Percentiles rank a stretch among this genome's conserved stretches.
Conservation (phyloP, 495 filamentous ascomycete genomes). For the Podospora fimiseda region DNA sequence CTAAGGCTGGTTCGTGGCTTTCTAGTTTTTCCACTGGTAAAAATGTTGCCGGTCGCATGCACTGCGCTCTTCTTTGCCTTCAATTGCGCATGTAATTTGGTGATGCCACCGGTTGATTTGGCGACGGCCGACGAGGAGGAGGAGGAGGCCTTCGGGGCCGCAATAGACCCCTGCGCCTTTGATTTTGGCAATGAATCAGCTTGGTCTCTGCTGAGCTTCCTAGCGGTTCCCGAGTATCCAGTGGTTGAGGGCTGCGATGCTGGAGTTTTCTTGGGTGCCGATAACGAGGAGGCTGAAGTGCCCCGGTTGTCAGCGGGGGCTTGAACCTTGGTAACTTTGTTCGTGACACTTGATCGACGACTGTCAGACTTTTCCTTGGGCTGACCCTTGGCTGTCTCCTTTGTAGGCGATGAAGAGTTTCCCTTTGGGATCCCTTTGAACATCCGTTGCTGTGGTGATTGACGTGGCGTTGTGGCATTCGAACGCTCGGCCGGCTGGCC, state of each 20-base stretch:
- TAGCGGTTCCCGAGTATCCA: conserved; percentile 28
- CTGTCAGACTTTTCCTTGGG: neutral
- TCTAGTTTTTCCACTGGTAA: conserved; percentile 20
- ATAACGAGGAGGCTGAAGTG: neutral
- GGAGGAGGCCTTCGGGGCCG: neutral
- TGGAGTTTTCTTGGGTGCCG: conserved; percentile 1
- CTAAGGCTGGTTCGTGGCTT: conserved; percentile 15
- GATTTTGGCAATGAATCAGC: neutral
- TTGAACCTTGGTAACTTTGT: neutral
- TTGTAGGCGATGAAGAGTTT: neutral
- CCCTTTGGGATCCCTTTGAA: conserved; percentile 2
- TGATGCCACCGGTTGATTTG: neutral
- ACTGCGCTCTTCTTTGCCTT: conserved; percentile 19
- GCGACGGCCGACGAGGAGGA: neutral
- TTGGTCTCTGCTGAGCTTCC: conserved; percentile 7
- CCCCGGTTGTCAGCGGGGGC: neutral
- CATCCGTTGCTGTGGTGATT: conserved; percentile 1
- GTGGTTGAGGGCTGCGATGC: conserved; percentile 9
- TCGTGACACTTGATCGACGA: neutral
- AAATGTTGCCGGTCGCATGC: conserved; percentile 21
- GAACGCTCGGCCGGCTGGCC: neutral
- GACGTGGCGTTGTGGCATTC: neutral
- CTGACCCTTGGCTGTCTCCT: neutral
- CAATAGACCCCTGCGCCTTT: conserved; percentile 1
- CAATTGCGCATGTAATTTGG: neutral